Conservation (phyloP, 2,329 filamentous ascomycete species). For the Penicillium decumbens region DNA sequence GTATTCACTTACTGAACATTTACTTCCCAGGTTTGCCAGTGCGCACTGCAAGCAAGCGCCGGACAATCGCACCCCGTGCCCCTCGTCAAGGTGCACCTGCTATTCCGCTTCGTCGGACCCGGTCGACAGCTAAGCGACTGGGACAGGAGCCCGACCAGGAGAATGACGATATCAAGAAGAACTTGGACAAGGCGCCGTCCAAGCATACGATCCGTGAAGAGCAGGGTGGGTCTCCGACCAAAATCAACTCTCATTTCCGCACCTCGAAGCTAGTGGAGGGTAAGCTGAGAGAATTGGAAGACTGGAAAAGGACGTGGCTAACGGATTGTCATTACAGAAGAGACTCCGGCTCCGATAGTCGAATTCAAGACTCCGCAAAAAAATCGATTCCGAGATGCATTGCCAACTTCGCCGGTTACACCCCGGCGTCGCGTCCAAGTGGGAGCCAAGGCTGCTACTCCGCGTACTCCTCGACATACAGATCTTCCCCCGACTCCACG, state of each 20-base stretch:
- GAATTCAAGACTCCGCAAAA: constrained; percentile 49
- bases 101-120: constrained; percentile 30
- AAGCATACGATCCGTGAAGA: constrained; percentile 47
- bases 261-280: constrained; percentile 38
- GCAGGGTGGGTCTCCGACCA: constrained; percentile 45
- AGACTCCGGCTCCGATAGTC: constrained; percentile 36
- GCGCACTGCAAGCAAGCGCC: constrained; percentile 46
- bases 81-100: constrained; percentile 31
- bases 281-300: constrained; percentile 16
- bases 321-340: constrained; percentile 34
- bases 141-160: constrained; percentile 25
- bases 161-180: constrained; percentile 23
- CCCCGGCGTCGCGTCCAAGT: constrained; percentile 80
- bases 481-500: constrained; percentile 39
- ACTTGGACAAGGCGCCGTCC: constrained; percentile 39
- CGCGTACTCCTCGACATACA: constrained; percentile 59
- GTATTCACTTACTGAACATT: constrained; percentile 9
- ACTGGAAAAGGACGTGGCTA: neutral
- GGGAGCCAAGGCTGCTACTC: constrained; percentile 67
- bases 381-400: constrained; percentile 67
- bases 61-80: constrained; percentile 42
- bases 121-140: constrained; percentile 34
- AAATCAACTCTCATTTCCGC: constrained; percentile 45
- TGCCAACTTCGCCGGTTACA: constrained; percentile 67
- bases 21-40: constrained; percentile 28